A percentile compares a stretch with the other conserved stretches of the same genome.
Conservation (phyloP, 2,329 filamentous ascomycete genomes). For the Ophiostoma australiae region DNA sequence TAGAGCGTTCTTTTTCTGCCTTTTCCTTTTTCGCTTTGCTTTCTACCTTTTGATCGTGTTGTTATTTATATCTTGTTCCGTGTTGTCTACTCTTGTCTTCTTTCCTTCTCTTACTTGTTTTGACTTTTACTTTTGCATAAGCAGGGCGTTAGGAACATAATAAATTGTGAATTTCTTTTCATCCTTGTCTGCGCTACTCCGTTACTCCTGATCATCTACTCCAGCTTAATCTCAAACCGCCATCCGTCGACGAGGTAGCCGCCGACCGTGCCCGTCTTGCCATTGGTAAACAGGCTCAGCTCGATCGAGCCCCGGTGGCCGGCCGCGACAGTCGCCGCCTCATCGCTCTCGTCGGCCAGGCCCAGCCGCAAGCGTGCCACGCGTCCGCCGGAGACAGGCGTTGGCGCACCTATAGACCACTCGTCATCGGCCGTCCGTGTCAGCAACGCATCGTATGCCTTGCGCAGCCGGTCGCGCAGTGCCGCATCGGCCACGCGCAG, state of each 20-base stretch:
- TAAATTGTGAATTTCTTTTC: constrained; percentile 17
- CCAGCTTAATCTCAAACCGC: constrained; percentile 22
- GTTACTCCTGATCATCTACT: background rate
- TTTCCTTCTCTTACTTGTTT: background rate
- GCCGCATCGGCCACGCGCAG: constrained; percentile 34
- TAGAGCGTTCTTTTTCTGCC: background rate
- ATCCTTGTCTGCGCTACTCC: background rate
- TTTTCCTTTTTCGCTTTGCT: background rate
- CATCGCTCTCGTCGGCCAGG: background rate
- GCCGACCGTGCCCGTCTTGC: constrained; percentile 17
- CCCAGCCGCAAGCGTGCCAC: constrained; percentile 11
- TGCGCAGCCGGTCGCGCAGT: constrained; percentile 28
- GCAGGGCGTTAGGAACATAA: constrained; percentile 24
- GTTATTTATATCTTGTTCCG: background rate
- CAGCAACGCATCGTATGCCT: constrained; percentile 33
- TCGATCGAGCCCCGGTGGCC: constrained; percentile 17
- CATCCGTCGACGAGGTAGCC: constrained; percentile 26
- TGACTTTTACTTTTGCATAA: constrained; percentile 22
- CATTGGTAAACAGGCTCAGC: constrained; percentile 23
- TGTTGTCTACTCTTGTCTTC: background rate
- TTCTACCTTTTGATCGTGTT: background rate
- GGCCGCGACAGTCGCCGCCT: background rate
- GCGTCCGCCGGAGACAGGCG: background rate
- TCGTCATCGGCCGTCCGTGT: background rate
- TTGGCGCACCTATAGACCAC: constrained; percentile 23